phyloP scores from a whole-genome alignment of 2,329 filamentous ascomycete species.

The Macroventuria anomochaeta region DNA sequence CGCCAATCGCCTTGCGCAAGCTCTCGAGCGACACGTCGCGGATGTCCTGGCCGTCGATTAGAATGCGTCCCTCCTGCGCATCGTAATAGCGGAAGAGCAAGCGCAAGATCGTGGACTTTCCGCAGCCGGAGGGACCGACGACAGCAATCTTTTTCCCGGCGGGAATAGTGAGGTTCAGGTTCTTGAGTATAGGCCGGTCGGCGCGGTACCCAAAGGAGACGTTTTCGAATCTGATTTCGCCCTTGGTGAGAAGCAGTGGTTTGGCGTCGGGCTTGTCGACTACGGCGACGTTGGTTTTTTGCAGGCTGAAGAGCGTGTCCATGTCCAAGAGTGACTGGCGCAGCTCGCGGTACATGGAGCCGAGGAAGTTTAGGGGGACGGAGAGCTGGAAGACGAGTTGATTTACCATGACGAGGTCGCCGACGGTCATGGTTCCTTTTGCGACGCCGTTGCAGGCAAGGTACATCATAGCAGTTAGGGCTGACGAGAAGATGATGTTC shows the following conservation, averaged over 20 bases:
- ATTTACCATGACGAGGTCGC: slow-evolving; percentile 98
- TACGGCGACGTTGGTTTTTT: slow-evolving; percentile 92
- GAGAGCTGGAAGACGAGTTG: slow-evolving; percentile 98
- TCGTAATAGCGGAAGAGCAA: slow-evolving; percentile 96
- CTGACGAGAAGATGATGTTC: slow-evolving; percentile 95
- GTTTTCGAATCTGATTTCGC: slow-evolving; percentile 92
- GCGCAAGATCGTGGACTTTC: slow-evolving; percentile 90
- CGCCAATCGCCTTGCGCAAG: slow-evolving; percentile 83
- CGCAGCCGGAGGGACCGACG: slow-evolving; percentile 93
- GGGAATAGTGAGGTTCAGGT: slow-evolving; percentile 86
- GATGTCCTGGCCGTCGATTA: slow-evolving; percentile 93
- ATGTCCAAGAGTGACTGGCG: slow-evolving; percentile 95
- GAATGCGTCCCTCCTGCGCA: slow-evolving; percentile 79
- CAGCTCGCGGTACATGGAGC: slow-evolving; percentile 96
- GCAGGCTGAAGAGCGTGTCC: slow-evolving; percentile 96
- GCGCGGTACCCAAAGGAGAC: slow-evolving; percentile 92
- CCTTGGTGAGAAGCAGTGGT: slow-evolving; percentile 75
- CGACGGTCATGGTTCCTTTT: slow-evolving; percentile 80
- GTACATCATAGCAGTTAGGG: slow-evolving; percentile 98
- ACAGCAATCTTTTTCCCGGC: slow-evolving; percentile 96
- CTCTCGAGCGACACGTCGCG: slow-evolving; percentile 82
- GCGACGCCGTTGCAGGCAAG: slow-evolving; percentile 90
- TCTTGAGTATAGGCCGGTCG: slow-evolving; percentile 84
- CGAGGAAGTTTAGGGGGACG: slow-evolving; percentile 94
- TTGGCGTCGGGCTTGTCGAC: slow-evolving; percentile 77